Evolutionary conservation across 495 filamentous ascomycete species (phyloP).

Genomic region (Penicillium arizonense): DNA sequence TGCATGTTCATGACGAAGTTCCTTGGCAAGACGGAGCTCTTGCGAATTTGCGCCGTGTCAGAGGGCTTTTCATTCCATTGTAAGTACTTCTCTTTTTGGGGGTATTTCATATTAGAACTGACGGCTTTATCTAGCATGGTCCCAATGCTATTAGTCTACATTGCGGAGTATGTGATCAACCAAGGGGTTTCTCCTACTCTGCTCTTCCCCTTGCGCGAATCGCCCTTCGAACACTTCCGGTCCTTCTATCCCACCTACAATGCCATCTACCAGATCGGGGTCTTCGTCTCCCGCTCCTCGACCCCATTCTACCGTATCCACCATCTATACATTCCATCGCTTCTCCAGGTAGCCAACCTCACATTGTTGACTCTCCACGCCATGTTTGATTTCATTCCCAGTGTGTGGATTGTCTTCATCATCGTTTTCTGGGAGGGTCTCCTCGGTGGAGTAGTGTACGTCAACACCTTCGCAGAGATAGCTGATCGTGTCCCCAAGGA

Average conservation of each 20-base stretch:
- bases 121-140: conserved; percentile 65
- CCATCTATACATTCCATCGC: conserved; percentile 73
- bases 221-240: conserved; percentile 77
- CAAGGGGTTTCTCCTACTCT: conserved; percentile 87
- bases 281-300: conserved; percentile 90
- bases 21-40: conserved; percentile 37
- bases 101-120: conserved; percentile 7
- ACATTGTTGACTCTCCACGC: conserved; percentile 70
- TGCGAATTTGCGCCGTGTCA: conserved; percentile 50
- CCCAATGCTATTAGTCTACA: conserved; percentile 85
- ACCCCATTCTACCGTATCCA: conserved; percentile 82
- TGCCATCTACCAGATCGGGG: conserved; percentile 89
- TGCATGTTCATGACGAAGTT: background rate
- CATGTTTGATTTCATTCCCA: conserved; percentile 75
- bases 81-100: conserved; percentile 30
- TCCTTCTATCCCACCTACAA: conserved; percentile 93
- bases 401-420: conserved; percentile 75
- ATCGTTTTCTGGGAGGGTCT: conserved; percentile 96
- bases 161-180: conserved; percentile 96
- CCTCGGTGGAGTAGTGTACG: conserved; percentile 86
- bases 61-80: conserved; percentile 65
- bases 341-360: conserved; percentile 84
- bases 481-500: conserved; percentile 69
- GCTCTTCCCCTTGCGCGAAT: conserved; percentile 73
- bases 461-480: conserved; percentile 94